These are phyloP conservation scores for Cordyceps cateniannulata DNA, from an alignment of 2,329 filamentous ascomycete genomes.

Conservation along the genomic window DNA sequence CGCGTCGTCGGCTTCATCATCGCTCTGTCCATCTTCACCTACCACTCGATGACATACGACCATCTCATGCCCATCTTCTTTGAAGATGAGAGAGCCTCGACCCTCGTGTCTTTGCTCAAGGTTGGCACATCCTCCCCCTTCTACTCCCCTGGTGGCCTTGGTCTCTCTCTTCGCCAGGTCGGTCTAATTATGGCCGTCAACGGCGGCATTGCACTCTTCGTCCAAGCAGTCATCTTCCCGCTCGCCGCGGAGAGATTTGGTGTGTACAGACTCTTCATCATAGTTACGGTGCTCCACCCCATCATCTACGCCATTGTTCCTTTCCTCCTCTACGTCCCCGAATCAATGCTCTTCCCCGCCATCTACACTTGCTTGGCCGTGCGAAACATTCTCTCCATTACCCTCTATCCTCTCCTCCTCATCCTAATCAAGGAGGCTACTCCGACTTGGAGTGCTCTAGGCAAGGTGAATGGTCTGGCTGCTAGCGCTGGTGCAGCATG, in stretches of 20 bases:
- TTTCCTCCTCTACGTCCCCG: slow-evolving; percentile 48
- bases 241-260: slow-evolving; percentile 51
- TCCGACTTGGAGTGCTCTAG: slow-evolving; percentile 48
- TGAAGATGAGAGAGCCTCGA: slow-evolving; percentile 59
- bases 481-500: slow-evolving; percentile 60
- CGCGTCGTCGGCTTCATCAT: slow-evolving; percentile 69
- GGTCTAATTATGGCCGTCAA: slow-evolving; percentile 56
- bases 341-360: slow-evolving; percentile 42
- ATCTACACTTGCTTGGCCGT: slow-evolving; percentile 53
- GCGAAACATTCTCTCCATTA: slow-evolving; percentile 55
- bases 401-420: slow-evolving; percentile 59
- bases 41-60: slow-evolving; percentile 93
- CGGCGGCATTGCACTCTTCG: slow-evolving; percentile 51
- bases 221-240: slow-evolving; percentile 57
- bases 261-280: slow-evolving; percentile 52
- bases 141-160: slow-evolving; percentile 55
- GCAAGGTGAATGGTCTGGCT: slow-evolving; percentile 60
- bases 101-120: slow-evolving; percentile 30
- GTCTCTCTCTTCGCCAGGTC: slow-evolving; percentile 55
- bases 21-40: slow-evolving; percentile 85
- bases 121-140: slow-evolving; percentile 36
- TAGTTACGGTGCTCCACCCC: slow-evolving; percentile 54
- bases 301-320: slow-evolving; percentile 56
- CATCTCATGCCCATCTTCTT: slow-evolving; percentile 89
- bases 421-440: slow-evolving; percentile 64